Base-by-base conservation (phyloP, 192 early-diverging fungal species). In the Backusella circina region DNA sequence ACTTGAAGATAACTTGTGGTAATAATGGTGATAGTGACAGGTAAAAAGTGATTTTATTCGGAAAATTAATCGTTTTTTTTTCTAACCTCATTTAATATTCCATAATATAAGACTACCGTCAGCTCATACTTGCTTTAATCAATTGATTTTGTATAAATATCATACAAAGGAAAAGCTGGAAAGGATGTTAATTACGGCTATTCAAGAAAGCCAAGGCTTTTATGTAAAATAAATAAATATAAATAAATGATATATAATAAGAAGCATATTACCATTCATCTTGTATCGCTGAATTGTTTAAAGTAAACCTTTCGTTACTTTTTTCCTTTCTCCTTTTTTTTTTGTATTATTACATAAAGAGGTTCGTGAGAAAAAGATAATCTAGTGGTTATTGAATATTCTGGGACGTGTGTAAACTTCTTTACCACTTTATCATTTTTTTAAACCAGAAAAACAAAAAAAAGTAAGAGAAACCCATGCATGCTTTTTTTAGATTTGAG, bases 111-210 rank as follows among this genome's bases (percentile, higher is more conserved):
- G 95, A 21, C 84, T 96, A 39, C 97, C 97, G 1, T 89, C 92
- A 38, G 95, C 97, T 6, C 97, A 96, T 77, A 98, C 97, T 0
- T 98, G 97, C 80, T 97, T 95, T 75, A 97, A 98, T 78, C 95
- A 96, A 76, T 80, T 98, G 23, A 88, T 94, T 13, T 82, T 98
- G 5, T 95, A 91, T 80, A 85, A 88, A 72, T 97, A 98, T 76
- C 72, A 86, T 5, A 81, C 84, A 13, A 85, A 88, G 67, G 85
- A 89, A 26, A 93, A 93, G 75, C 77, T 98, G 5, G 77, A 85
- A 65, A 80, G 87, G 28, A 90, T 93, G 81, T 75, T 98, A 18
- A 35, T 82, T 33, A 84, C 85, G 47, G 96, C 97, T 1, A 91
- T 97, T 65, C 86, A 73, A 6, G 94, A 95, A 71, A 93, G 92